Conservation (phyloP, 495 filamentous ascomycete species). For the Aspergillus diversus region DNA sequence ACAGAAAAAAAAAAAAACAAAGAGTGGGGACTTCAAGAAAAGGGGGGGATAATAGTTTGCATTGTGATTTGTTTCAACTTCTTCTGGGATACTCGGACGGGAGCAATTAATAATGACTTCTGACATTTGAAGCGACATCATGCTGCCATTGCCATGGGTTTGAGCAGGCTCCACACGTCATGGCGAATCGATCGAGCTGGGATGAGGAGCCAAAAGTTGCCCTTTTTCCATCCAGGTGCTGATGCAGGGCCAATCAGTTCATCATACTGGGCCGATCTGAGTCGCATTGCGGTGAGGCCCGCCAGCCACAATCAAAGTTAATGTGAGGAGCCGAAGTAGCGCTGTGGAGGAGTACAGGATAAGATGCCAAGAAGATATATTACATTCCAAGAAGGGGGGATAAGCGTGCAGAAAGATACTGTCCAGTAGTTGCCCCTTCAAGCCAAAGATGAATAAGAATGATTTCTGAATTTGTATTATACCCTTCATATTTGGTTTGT, state of each 20-base stretch:
- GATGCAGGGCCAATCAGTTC: conserved; percentile 9
- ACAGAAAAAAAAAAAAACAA: not conserved
- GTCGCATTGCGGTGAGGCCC: conserved; percentile 11
- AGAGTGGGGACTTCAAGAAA: conserved; percentile 13
- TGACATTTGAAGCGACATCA: not conserved
- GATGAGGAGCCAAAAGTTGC: conserved; percentile 9
- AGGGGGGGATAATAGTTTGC: conserved; percentile 9
- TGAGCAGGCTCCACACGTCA: conserved; percentile 8
- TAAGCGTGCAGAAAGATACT: conserved; percentile 7
- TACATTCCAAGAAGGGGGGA: conserved; percentile 10
- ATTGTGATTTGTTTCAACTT: conserved; percentile 12
- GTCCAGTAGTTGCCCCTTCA: not conserved
- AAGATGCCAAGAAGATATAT: conserved; percentile 18
- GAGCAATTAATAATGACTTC: not conserved
- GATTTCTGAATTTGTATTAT: not conserved
- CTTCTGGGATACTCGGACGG: too few relatives aligned
- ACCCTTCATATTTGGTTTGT: not conserved
- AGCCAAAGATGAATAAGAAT: not conserved
- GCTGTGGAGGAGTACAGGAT: conserved; percentile 12
- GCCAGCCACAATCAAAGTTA: conserved; percentile 20
- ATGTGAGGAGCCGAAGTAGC: not conserved
- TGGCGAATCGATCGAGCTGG: conserved; percentile 5
- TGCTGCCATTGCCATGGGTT: not conserved
- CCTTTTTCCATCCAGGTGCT: conserved; percentile 6
- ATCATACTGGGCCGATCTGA: conserved; percentile 11